Base-by-base conservation (phyloP, 75 land plant genomes). In the Ceratopteris richardii region DNA sequence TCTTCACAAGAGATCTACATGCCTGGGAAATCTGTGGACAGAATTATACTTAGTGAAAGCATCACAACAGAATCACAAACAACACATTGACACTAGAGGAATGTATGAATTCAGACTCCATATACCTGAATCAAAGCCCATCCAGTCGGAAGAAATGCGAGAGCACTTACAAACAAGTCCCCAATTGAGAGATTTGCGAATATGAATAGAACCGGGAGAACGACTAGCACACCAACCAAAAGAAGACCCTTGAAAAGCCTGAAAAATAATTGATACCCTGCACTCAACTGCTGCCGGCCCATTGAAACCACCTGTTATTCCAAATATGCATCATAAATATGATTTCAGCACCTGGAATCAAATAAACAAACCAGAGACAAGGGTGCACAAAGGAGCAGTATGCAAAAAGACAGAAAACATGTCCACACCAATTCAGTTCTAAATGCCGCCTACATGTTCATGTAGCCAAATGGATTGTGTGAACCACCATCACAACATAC, bases 101-200 rank as follows among this genome's bases (percentile, higher is more conserved):
- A 33, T 33, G 3, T 3, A 33, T 4, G 9, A 9, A 9, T 33
- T 33, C n/a, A n/a, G 9, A 9, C 37, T 33, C 37, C 37, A 4
- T 4, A 24, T 66, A 90, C 97, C 67, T 82, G 80, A 39, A 95
- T 61, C 50, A 95, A n/a, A 19, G 89, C 92, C 99, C 99, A 95
- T n/a, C 99, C 99, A 10, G 99, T 84, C 0, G 99, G 99, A 79
- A 90, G 56, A 71, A 90, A 95, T 40, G 84, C 97, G 31, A 95
- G 66, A 2, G 84, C 31, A 29, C 77, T 52, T 11, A 83, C 86
- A 72, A 91, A 87, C 19, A 95, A 22, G 65, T 95, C 99, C 26
- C 72, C 61, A 18, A 95, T 31, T 7, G 86, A 84, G 29, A 95
- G 80, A 21, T 66, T 66, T 29, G 67, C 70, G 18, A 90, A 78